Base-by-base conservation (phyloP, 2,329 filamentous ascomycete genomes). In the Rhynchosporium agropyri region DNA sequence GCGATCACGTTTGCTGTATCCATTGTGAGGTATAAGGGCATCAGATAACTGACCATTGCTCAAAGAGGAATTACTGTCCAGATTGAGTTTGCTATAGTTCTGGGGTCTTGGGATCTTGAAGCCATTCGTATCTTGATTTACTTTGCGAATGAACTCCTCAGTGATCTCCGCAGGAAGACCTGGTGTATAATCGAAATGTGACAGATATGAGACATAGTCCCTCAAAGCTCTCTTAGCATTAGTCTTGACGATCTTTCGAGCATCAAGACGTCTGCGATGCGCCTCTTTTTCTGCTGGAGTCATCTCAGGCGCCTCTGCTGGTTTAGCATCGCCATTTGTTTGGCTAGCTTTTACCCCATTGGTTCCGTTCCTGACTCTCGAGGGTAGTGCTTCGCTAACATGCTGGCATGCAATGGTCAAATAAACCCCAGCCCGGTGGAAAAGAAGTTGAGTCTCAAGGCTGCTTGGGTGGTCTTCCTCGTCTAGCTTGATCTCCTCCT, bases 131-230 rank as follows among this genome's bases (percentile, higher is more conserved):
- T 82, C 80, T 63, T 82, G 78, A 69, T 85, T 85, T 8, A 89
- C 80, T 63, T 84, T 84, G 49, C 83, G 77, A 59, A 82, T 75
- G 65, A 85, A 84, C 48, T 83, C 81, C 60, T 77, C 74, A 3
- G 75, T 76, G 43, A 77, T 66, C 58, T 73, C 72, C 36, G 68
- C 60, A 58, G 72, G 69, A 60, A 75, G 69, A 15, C 73, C 73
- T 56, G 90, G 89, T 0, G 91, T 90, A 76, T 95, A 95, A 70
- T 95, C 89, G 66, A 95, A 87, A 63, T 87, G 80, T 0, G 86
- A 85, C 45, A 96, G 78, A 72, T 91, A 95, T 28, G 83, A 79
- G 69, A 87, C 79, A 73, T 90, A 92, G 76, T 95, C 91, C 63
- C 88, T 83, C 28, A 95, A 77, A 0, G 91, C 90, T 61, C 87